Evolutionary conservation across 805 yeast genomes (phyloP), one percentile per base, ranked within the genome.

Genomic region (Debaryomyces prosopidis): DNA sequence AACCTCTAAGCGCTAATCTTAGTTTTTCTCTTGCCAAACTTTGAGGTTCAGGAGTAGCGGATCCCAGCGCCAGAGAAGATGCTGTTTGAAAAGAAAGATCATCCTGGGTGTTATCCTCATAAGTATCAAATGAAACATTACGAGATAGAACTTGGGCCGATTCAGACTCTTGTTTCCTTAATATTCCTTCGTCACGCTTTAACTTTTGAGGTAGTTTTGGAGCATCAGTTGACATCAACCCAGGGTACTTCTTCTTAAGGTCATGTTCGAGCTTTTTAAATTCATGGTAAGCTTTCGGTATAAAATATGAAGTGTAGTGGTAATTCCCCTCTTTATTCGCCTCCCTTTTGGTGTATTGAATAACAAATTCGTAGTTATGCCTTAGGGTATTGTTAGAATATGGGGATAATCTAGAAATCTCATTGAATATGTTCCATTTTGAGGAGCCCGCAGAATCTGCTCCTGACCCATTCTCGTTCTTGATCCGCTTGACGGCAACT

Each of bases 1-100:
- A 92, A 0, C 89, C 87, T 39, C 97, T 73, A 37, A 92, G 71
- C 0, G 95, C 80, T 8, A 89, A 73, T 36, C 98, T 71, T 53
- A 89, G 77, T 51, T 82, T 84, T 61, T 92, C 98, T 23, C 95
- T 76, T 2, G 82, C 79, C 26, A 87, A 69, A 11, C 16, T 30
- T 30, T 30, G 14, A 3, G 33, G 16, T 12, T 30, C 16, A 14
- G 33, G 33, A 9, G 33, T n/a, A 30, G 33, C 14, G 6, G 16
- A 12, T 8, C 4, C 11, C 14, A 14, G 12, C 14, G 8, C 11
- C 33, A 4, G 33, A 3, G 33, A 4, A n/a, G 33, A 12, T n/a
- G 33, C 14, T 11, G 16, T 30, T 14, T n/a, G 5, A 30, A 14
- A 30, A 30, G 33, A 30, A 6, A 14, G 16, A 30, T 30, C 33